These are phyloP conservation scores for Erodium trifolium DNA, from an alignment of 441 rosid genomes.

Conservation along the genomic window DNA sequence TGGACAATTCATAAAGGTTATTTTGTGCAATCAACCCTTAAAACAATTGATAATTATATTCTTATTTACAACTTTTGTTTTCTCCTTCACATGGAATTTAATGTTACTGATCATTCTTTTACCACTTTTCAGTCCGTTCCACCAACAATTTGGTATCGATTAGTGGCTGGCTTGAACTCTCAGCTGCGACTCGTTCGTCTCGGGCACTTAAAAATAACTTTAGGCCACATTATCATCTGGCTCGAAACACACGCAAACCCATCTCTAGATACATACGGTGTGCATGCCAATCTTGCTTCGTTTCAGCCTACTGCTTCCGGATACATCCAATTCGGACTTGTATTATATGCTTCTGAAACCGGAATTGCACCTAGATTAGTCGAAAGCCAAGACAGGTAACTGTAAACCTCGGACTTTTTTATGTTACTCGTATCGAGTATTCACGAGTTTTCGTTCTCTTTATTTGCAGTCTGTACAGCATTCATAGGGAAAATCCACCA, in stretches of 20 bases:
- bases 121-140: constrained; percentile 52
- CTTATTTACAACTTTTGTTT: neutral
- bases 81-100: neutral
- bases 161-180: constrained; percentile 96
- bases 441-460: neutral
- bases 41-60: constrained; percentile 4
- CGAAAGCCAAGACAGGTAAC: constrained; percentile 30
- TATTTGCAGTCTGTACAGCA: neutral
- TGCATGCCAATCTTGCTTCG: constrained; percentile 23
- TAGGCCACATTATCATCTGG: constrained; percentile 66
- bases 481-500: constrained; percentile 30
- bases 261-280: constrained; percentile 55
- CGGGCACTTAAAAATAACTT: constrained; percentile 66
- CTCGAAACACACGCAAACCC: constrained; percentile 94
- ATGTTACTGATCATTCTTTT: constrained; percentile 17
- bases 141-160: constrained; percentile 88
- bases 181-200: constrained; percentile 85
- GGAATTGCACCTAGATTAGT: constrained; percentile 35
- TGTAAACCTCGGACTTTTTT: neutral
- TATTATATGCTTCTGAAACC: constrained; percentile 44
- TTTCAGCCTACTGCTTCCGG: constrained; percentile 76
- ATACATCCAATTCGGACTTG: constrained; percentile 80
- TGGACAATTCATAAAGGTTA: too few relatives aligned
- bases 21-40: too few relatives aligned
- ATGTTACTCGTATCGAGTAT: neutral